Evolutionary conservation across 1,284 basidiomycete genomes (phyloP).

Genomic region (Cryptococcus sp.): DNA sequence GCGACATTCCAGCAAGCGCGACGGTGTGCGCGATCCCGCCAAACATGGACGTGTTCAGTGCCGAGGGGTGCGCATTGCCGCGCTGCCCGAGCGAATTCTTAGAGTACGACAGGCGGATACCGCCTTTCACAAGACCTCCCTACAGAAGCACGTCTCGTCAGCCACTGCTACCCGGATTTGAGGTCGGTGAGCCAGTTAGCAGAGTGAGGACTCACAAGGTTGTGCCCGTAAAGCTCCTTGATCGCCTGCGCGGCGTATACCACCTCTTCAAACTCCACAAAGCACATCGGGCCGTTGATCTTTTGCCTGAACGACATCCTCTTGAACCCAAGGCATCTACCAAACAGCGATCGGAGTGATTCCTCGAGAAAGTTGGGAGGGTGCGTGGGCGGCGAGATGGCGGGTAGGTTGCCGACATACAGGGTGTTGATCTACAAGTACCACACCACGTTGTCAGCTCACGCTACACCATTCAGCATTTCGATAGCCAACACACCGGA

Average conservation of each 20-base stretch:
- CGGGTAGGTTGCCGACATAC: slow-evolving; percentile 90
- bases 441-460: background rate
- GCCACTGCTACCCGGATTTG: background rate
- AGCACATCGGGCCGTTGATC: slow-evolving; percentile 95
- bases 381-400: slow-evolving; percentile 60
- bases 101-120: slow-evolving; percentile 92
- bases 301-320: slow-evolving; percentile 94
- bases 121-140: slow-evolving; percentile 85
- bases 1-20: slow-evolving; percentile 42
- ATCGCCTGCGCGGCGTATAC: slow-evolving; percentile 76
- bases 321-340: slow-evolving; percentile 73
- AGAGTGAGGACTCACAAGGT: slow-evolving; percentile 55
- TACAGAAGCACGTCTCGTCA: slow-evolving; percentile 9
- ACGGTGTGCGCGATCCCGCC: slow-evolving; percentile 47
- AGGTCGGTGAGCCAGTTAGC: too few species aligned
- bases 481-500: slow-evolving; percentile 56
- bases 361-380: slow-evolving; percentile 79
- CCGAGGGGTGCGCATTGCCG: slow-evolving; percentile 37
- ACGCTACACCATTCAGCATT: background rate
- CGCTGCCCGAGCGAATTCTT: slow-evolving; percentile 80
- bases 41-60: slow-evolving; percentile 32
- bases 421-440: slow-evolving; percentile 76
- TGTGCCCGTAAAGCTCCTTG: slow-evolving; percentile 86
- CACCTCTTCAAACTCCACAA: slow-evolving; percentile 95
- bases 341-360: slow-evolving; percentile 75